Conservation (phyloP, 2,329 filamentous ascomycete genomes). For the Ophiocordyceps australis region DNA sequence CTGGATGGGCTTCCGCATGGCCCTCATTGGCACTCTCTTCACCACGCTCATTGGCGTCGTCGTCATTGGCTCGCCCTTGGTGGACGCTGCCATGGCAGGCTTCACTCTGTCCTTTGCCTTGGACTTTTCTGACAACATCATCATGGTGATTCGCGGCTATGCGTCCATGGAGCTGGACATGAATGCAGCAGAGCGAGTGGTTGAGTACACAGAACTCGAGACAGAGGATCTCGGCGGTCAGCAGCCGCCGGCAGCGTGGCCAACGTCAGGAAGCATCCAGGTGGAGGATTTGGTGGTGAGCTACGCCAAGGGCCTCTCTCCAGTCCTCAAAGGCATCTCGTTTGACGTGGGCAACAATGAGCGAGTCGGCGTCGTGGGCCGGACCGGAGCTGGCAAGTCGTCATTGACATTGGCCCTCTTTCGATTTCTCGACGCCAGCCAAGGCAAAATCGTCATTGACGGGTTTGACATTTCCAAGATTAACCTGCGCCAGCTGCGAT, state of each 20-base stretch:
- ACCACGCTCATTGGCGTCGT: slow-evolving; percentile 44
- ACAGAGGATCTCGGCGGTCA: slow-evolving; percentile 47
- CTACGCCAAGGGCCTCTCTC: slow-evolving; percentile 53
- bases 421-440: slow-evolving; percentile 53
- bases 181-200: slow-evolving; percentile 59
- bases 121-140: slow-evolving; percentile 45
- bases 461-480: slow-evolving; percentile 59
- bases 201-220: slow-evolving; percentile 54
- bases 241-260: slow-evolving; percentile 54
- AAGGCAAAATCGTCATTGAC: slow-evolving; percentile 52
- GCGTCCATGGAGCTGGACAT: slow-evolving; percentile 59
- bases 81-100: slow-evolving; percentile 54
- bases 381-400: slow-evolving; percentile 64
- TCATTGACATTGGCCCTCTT: slow-evolving; percentile 60
- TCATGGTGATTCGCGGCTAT: slow-evolving; percentile 50
- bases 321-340: slow-evolving; percentile 50
- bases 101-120: slow-evolving; percentile 61
- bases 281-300: slow-evolving; percentile 54
- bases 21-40: slow-evolving; percentile 50
- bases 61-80: slow-evolving; percentile 39
- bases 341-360: slow-evolving; percentile 51
- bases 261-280: slow-evolving; percentile 52
- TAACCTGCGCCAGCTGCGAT: slow-evolving; percentile 49
- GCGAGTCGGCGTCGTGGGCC: slow-evolving; percentile 58
- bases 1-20: slow-evolving; percentile 61